These are phyloP conservation scores for Scedosporium boydii DNA, from an alignment of 2,329 filamentous ascomycete genomes.

Conservation along the genomic window DNA sequence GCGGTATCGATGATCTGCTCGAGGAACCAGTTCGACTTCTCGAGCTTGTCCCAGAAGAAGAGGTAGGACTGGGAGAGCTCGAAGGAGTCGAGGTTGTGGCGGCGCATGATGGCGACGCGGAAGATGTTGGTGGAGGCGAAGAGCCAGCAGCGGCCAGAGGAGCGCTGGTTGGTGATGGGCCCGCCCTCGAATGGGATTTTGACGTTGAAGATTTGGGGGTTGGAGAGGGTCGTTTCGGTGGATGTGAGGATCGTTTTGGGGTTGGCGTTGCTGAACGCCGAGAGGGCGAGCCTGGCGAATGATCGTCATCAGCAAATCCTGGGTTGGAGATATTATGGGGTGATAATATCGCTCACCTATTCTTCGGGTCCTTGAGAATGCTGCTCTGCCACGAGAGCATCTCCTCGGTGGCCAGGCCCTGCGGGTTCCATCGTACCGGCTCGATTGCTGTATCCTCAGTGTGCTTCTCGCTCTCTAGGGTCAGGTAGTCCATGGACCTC, in stretches of 20 bases:
- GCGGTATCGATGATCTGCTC: conserved; percentile 73
- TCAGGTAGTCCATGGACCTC: too few relatives aligned
- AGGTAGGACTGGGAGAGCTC: conserved; percentile 83
- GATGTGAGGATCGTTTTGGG: conserved; percentile 58
- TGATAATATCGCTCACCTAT: conserved; percentile 37
- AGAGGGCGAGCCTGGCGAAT: conserved; percentile 56
- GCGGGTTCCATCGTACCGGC: conserved; percentile 20
- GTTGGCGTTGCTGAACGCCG: conserved; percentile 59
- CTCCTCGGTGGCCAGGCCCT: conserved; percentile 40
- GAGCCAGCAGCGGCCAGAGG: conserved; percentile 80
- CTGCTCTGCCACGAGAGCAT: conserved; percentile 51
- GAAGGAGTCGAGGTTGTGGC: conserved; percentile 66
- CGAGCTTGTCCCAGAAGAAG: conserved; percentile 91
- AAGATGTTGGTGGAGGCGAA: conserved; percentile 91
- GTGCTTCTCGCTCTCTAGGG: too few relatives aligned
- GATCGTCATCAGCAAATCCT: neutral
- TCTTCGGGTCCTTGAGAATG: conserved; percentile 55
- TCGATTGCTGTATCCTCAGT: too few relatives aligned
- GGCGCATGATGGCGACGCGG: conserved; percentile 78
- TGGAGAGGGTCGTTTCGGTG: conserved; percentile 50
- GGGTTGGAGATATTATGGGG: neutral
- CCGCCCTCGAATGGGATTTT: conserved; percentile 72
- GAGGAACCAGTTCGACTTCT: conserved; percentile 84
- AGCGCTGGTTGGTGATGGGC: conserved; percentile 77
- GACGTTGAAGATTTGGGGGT: conserved; percentile 76